Conservation (phyloP, 306 rosid species). For the Fagus crenata region DNA sequence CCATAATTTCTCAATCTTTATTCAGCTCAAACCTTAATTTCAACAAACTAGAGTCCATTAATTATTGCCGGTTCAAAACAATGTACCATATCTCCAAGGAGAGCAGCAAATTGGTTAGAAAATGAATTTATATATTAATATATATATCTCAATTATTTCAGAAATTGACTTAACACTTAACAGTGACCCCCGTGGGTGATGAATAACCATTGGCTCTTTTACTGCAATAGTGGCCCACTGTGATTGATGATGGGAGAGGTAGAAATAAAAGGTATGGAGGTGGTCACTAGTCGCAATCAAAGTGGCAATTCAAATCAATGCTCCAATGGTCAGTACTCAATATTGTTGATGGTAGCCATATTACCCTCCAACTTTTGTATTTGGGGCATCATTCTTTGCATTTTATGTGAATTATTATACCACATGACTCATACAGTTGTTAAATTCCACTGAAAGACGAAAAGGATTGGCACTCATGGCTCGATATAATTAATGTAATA, state of each 20-base stretch:
- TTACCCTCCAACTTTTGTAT: neutral
- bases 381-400: neutral
- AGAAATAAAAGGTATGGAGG: constrained; percentile 36
- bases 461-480: neutral
- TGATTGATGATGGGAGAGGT: constrained; percentile 35
- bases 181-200: no score
- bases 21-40: neutral
- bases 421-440: neutral
- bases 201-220: neutral
- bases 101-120: no score
- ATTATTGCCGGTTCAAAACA: no score
- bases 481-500: no score
- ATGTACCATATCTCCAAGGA: no score
- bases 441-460: neutral
- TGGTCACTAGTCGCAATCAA: constrained; percentile 44
- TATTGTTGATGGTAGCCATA: neutral
- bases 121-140: no score
- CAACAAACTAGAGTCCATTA: neutral
- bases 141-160: no score
- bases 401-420: neutral
- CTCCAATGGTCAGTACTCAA: neutral
- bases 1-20: neutral
- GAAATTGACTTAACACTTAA: no score
- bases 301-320: neutral
- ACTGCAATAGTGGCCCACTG: constrained; percentile 30